Percentiles rank a stretch among this genome's conserved stretches.
Conservation (phyloP, 441 rosid species). For the Syzygium malaccense region DNA sequence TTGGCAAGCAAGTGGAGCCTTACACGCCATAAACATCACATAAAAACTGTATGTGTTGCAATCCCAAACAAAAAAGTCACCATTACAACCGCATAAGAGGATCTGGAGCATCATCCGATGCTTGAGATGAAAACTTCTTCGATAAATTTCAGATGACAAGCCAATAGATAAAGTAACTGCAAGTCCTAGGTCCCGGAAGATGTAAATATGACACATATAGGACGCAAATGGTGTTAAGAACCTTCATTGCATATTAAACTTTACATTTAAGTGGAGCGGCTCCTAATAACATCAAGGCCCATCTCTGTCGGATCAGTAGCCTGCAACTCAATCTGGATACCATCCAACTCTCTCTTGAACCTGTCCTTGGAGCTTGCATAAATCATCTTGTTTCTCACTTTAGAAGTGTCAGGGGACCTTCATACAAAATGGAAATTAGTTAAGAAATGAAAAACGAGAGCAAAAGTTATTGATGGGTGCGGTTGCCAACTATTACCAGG, state of each 20-base stretch:
- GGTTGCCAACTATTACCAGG: conserved; percentile 30
- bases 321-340: conserved; percentile 65
- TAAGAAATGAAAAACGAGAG: background rate
- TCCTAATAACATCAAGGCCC: conserved; percentile 61
- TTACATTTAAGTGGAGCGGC: conserved; percentile 36
- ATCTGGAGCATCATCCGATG: background rate
- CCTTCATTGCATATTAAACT: conserved; percentile 8
- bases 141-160: conserved; percentile 8
- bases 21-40: background rate
- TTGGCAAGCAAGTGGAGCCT: background rate
- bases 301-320: conserved; percentile 69
- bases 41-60: background rate
- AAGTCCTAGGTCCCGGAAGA: conserved; percentile 12
- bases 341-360: conserved; percentile 59
- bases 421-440: background rate
- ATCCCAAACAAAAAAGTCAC: conserved; percentile 7
- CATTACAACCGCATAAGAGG: background rate
- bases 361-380: conserved; percentile 69
- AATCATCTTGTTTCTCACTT: conserved; percentile 68
- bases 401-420: conserved; percentile 57
- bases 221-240: conserved; percentile 9
- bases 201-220: conserved; percentile 25
- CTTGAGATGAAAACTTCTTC: background rate
- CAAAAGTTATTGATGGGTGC: background rate
- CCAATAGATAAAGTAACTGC: background rate